Evolutionary conservation across 176 grass and related monocot species (phyloP), one percentile per base, ranked within the genome.

Genomic region (Bromus sterilis): DNA sequence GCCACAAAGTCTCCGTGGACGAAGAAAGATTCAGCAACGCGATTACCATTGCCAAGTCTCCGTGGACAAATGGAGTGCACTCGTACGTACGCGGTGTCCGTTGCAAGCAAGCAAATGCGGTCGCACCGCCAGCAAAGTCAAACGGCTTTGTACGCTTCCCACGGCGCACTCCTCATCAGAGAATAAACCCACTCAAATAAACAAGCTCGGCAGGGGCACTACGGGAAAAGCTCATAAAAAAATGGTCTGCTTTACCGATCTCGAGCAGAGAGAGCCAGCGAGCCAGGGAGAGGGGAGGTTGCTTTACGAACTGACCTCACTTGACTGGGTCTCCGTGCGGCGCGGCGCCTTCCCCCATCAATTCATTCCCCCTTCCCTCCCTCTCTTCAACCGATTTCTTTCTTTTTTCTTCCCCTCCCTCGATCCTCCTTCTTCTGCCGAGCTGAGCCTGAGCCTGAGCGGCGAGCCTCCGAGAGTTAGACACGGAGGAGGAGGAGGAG

Each of bases 111-210:
- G 66, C 15, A n/a, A n/a, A 31, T 75, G 26, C 35, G 46, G 55
- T 82, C 24, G 34, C 79, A 58, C 66, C 62, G 41, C 15, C 80
- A 8, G 35, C 48, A 74, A 79, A 55, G 86, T 83, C 86, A 88
- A 71, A 74, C 58, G 30, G 48, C 76, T 74, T 60, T 70, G 63
- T 35, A 37, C 14, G 53, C 9, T 29, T 69, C 24, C 32, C 24
- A 26, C 35, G 31, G 28, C 37, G 41, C 29, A 56, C 36, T n/a
- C n/a, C n/a, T n/a, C n/a, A n/a, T n/a, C n/a, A n/a, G n/a, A n/a
- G n/a, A n/a, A n/a, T n/a, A n/a, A n/a, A n/a, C n/a, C n/a, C n/a
- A n/a, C n/a, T n/a, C n/a, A n/a, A n/a, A 43, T 78, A 77, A 62
- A 20, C 31, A 83, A 71, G 34, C 6, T 35, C 18, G 48, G 48